A percentile compares a stretch with the other conserved stretches of the same genome.
These are phyloP conservation scores for Rhodamnia rubescens DNA, from an alignment of 345 rosid genomes.

Conservation along the genomic window DNA sequence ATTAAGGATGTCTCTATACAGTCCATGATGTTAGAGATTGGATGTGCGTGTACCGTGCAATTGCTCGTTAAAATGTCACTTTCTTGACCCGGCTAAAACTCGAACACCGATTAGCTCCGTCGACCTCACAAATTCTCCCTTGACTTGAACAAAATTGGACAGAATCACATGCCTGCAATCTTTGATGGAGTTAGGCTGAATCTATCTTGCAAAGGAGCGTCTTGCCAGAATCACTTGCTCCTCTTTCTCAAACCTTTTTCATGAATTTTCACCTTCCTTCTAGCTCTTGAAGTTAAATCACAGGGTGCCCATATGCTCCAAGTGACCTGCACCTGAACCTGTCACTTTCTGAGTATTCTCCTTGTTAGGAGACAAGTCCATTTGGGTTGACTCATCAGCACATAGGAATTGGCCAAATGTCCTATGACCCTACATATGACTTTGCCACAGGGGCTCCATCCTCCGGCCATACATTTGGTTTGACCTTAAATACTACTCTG, in stretches of 20 bases:
- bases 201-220: not conserved
- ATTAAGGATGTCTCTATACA: not conserved
- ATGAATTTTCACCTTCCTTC: not conserved
- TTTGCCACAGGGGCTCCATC: not conserved
- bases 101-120: not conserved
- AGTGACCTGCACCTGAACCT: not conserved
- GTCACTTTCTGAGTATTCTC: not conserved
- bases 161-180: not conserved
- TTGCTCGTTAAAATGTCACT: not conserved
- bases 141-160: not conserved
- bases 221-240: not conserved
- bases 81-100: not conserved
- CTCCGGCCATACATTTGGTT: not conserved
- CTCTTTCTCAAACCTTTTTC: not conserved
- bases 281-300: not conserved
- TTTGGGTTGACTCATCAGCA: not conserved
- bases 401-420: not conserved
- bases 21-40: not conserved
- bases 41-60: not conserved
- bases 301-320: not conserved
- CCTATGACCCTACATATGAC: not conserved
- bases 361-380: not conserved
- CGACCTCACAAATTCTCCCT: not conserved
- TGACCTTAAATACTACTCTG: not conserved
- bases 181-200: not conserved